Conservation (phyloP, 768 basidiomycete genomes). For the Hypholoma sublateritium region DNA sequence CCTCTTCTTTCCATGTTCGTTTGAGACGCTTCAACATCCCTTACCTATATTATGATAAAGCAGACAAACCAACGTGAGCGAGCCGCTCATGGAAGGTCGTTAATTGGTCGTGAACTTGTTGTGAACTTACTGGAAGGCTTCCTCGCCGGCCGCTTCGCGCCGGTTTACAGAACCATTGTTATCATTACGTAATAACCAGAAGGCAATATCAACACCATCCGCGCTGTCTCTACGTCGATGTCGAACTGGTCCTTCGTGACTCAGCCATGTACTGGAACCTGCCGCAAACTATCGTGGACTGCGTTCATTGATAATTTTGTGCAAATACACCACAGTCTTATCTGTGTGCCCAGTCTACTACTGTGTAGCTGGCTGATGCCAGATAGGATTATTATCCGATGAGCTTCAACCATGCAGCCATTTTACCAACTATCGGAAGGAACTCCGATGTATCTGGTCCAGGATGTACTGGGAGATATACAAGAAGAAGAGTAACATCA, state of each 20-base stretch:
- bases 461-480: conserved; percentile 2
- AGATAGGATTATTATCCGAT: conserved; percentile 13
- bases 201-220: neutral
- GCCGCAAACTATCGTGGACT: neutral
- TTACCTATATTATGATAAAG: neutral
- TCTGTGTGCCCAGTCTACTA: neutral
- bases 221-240: neutral
- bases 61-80: neutral
- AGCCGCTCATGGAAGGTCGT: neutral
- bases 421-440: conserved; percentile 33
- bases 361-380: neutral
- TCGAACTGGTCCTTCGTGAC: conserved; percentile 2
- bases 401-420: conserved; percentile 56
- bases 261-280: neutral
- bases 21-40: conserved; percentile 53
- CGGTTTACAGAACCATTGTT: neutral
- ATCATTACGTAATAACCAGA: neutral
- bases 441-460: conserved; percentile 18
- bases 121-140: too few species aligned
- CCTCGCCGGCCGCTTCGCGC: too few species aligned
- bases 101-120: neutral
- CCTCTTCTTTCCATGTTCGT: conserved; percentile 44
- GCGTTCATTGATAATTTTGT: neutral
- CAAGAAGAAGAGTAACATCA: conserved; percentile 42
- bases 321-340: neutral